Conservation (phyloP, 1,284 basidiomycete genomes). For the Malassezia obtusa region DNA sequence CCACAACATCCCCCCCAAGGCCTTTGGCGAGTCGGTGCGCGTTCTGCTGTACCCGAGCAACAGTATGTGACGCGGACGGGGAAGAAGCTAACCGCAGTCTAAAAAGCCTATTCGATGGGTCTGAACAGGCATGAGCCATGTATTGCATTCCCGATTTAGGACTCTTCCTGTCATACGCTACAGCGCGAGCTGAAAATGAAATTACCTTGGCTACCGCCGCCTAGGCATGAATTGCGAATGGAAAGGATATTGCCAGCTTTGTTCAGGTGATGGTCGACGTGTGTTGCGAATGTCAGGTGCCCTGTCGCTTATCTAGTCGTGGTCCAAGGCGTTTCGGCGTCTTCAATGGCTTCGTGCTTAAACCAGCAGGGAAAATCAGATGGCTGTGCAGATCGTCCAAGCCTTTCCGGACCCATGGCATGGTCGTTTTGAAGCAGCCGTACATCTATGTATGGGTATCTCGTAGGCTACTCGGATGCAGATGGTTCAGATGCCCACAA, state of each 20-base stretch:
- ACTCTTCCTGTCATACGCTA: constrained; percentile 6
- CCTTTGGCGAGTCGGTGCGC: constrained; percentile 88
- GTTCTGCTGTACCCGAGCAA: constrained; percentile 59
- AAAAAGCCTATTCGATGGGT: constrained; percentile 1
- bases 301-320: constrained; percentile 17
- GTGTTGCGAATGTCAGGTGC: neutral
- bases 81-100: constrained; percentile 8
- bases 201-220: neutral
- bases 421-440: constrained; percentile 35
- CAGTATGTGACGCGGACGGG: constrained; percentile 14
- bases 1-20: constrained; percentile 87
- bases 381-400: constrained; percentile 35
- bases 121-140: constrained; percentile 2
- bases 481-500: constrained; percentile 1
- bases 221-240: neutral
- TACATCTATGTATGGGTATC: constrained; percentile 21
- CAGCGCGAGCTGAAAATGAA: constrained; percentile 15
- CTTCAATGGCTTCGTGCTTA: constrained; percentile 21
- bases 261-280: too few relatives aligned
- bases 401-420: constrained; percentile 17
- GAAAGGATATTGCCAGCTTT: neutral
- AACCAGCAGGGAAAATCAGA: constrained; percentile 32
- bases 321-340: neutral
- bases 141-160: constrained; percentile 11
- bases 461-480: neutral